Conservation (phyloP, 768 basidiomycete species). For the Leccinum subtestaceum region DNA sequence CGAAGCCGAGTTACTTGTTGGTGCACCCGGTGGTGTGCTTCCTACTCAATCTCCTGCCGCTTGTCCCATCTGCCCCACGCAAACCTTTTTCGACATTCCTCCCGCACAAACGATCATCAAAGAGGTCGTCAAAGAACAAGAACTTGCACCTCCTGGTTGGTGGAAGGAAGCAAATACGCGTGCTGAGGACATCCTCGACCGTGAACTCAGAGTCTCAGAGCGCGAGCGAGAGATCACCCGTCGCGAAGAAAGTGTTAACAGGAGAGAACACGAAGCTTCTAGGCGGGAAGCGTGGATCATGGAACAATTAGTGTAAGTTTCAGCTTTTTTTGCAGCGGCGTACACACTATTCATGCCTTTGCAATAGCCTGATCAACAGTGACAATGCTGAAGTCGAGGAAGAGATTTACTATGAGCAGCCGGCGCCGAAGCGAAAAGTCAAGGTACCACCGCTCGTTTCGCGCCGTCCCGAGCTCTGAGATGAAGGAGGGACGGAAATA, state of each 20-base stretch:
- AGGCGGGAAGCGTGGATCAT: slow-evolving; percentile 89
- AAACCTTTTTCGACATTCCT: slow-evolving; percentile 54
- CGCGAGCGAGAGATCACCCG: slow-evolving; percentile 84
- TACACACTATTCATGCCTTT: slow-evolving; percentile 7
- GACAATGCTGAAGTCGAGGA: slow-evolving; percentile 71
- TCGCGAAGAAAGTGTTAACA: slow-evolving; percentile 82
- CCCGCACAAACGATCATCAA: slow-evolving; percentile 81
- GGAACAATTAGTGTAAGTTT: slow-evolving; percentile 83
- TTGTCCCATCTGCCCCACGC: slow-evolving; percentile 58
- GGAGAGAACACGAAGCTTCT: slow-evolving; percentile 82
- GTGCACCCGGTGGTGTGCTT: slow-evolving; percentile 78
- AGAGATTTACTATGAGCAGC: slow-evolving; percentile 76
- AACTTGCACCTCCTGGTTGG: slow-evolving; percentile 79
- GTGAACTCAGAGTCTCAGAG: slow-evolving; percentile 82
- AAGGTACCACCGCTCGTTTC: slow-evolving; percentile 84
- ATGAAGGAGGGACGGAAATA: slow-evolving; percentile 69
- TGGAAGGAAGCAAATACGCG: slow-evolving; percentile 63
- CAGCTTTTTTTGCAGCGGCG: neutral
- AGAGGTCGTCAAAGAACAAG: slow-evolving; percentile 82
- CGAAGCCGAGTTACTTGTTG: slow-evolving; percentile 80
- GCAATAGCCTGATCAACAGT: slow-evolving; percentile 62
- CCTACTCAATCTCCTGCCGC: slow-evolving; percentile 47
- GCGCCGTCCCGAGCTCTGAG: slow-evolving; percentile 92
- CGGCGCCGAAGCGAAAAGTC: slow-evolving; percentile 69
- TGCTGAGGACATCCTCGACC: slow-evolving; percentile 78